phyloP scores from a whole-genome alignment of 2,329 filamentous ascomycete species.

The Fonsecaea erecta region DNA sequence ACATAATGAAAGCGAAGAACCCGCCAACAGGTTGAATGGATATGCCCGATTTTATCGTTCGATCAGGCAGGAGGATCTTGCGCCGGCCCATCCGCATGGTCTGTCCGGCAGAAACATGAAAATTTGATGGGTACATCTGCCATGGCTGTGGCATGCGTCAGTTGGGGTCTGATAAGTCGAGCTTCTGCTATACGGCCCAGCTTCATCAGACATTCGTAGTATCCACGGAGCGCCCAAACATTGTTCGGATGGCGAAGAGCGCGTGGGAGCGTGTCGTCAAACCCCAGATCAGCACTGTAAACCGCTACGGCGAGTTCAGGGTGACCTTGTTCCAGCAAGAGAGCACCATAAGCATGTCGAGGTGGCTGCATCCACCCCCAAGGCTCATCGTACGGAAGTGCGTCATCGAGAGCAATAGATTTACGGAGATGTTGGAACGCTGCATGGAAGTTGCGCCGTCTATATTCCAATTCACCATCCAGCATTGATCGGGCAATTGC shows the following conservation, averaged over 20 bases:
- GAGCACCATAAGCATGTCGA: slow-evolving; percentile 70
- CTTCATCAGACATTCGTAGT: slow-evolving; percentile 68
- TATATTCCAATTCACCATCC: slow-evolving; percentile 74
- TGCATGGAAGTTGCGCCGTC: slow-evolving; percentile 59
- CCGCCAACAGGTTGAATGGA: neutral
- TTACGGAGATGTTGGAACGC: slow-evolving; percentile 65
- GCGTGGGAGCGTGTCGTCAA: slow-evolving; percentile 65
- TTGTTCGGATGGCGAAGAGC: slow-evolving; percentile 72
- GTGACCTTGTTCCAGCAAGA: slow-evolving; percentile 69
- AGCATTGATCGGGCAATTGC: slow-evolving; percentile 68
- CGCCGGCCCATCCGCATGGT: neutral
- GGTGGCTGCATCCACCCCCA: slow-evolving; percentile 82
- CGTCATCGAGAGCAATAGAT: slow-evolving; percentile 65
- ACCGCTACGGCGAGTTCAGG: slow-evolving; percentile 60
- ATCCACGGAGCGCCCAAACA: slow-evolving; percentile 75
- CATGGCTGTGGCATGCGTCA: slow-evolving; percentile 58
- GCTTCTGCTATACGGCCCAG: slow-evolving; percentile 58
- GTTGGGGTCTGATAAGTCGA: slow-evolving; percentile 52
- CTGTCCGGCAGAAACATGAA: slow-evolving; percentile 62
- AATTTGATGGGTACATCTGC: slow-evolving; percentile 64
- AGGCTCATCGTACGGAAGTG: slow-evolving; percentile 71
- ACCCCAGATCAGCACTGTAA: slow-evolving; percentile 66
- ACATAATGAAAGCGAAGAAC: neutral
- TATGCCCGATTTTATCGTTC: neutral
- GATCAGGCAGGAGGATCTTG: neutral